Evolutionary conservation across 257 asterid genomes (phyloP).

Genomic region (Rauvolfia tetraphylla): DNA sequence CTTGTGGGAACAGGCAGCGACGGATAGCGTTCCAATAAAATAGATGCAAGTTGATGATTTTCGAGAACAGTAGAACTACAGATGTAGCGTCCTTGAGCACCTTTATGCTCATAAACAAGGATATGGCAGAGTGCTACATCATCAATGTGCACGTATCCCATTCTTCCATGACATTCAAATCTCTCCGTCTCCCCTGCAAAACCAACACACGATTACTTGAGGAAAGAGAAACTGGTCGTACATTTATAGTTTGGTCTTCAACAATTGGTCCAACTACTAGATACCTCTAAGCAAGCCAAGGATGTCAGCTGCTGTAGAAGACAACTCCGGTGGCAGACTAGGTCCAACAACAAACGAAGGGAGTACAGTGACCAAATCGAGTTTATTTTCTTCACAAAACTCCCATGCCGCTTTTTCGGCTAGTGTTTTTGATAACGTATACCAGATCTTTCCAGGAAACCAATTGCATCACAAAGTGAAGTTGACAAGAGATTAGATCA

Average conservation of each 20-base stretch:
- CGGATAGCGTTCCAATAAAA: constrained; percentile 59
- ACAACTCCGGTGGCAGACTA: constrained; percentile 53
- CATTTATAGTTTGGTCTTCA: neutral
- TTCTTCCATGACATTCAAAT: constrained; percentile 78
- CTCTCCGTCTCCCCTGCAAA: constrained; percentile 56
- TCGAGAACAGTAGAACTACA: constrained; percentile 70
- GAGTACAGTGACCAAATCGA: constrained; percentile 60
- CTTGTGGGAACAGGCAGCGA: constrained; percentile 61
- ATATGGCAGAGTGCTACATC: constrained; percentile 81
- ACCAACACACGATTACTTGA: neutral
- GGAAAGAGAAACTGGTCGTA: neutral
- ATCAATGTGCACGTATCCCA: constrained; percentile 93
- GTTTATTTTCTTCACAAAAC: constrained; percentile 55
- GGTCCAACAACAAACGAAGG: constrained; percentile 88
- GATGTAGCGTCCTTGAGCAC: constrained; percentile 68
- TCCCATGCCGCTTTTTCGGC: constrained; percentile 97
- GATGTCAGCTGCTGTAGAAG: constrained; percentile 74
- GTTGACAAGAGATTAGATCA: neutral
- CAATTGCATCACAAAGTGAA: neutral
- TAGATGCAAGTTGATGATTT: constrained; percentile 42
- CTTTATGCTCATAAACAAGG: constrained; percentile 50
- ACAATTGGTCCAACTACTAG: neutral
- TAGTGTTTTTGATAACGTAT: constrained; percentile 66
- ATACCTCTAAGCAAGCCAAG: constrained; percentile 77
- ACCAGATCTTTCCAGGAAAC: constrained; percentile 52